Conservation (phyloP, 768 basidiomycete species). For the Boletellus emodensis region DNA sequence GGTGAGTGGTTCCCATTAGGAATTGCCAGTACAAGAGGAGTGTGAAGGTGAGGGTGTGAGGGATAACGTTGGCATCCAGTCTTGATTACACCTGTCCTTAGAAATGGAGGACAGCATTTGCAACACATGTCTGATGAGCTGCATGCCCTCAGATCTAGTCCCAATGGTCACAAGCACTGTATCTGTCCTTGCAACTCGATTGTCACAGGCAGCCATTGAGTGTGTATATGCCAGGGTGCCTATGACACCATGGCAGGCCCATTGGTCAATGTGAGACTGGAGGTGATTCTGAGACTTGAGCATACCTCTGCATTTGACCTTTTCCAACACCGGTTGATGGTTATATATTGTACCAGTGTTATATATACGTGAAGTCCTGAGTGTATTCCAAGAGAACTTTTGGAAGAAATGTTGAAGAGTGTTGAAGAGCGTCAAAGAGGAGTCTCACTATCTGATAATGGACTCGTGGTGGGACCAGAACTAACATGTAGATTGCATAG, state of each 20-base stretch:
- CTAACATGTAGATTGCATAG: no score
- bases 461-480: no score
- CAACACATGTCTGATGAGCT: slow-evolving; percentile 20
- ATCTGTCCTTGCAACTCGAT: slow-evolving; percentile 26
- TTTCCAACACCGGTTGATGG: no score
- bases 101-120: slow-evolving; percentile 24
- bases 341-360: no score
- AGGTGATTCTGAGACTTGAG: slow-evolving; percentile 40
- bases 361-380: no score
- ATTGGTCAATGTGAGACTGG: slow-evolving; percentile 15
- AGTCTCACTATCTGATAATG: no score
- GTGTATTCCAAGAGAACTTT: no score
- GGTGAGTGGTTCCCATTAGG: slow-evolving; percentile 30
- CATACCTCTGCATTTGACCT: slow-evolving; percentile 70
- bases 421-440: no score
- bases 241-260: slow-evolving; percentile 1
- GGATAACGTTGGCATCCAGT: slow-evolving; percentile 22
- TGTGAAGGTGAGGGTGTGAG: slow-evolving; percentile 17
- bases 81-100: slow-evolving; percentile 27
- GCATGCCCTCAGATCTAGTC: slow-evolving; percentile 24
- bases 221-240: slow-evolving; percentile 16
- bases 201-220: slow-evolving; percentile 17
- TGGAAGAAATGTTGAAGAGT: no score
- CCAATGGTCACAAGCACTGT: slow-evolving; percentile 29
- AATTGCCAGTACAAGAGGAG: slow-evolving; percentile 8